phyloP scores from a whole-genome alignment of 2,329 filamentous ascomycete genomes.

The Monosporascus ibericus region DNA sequence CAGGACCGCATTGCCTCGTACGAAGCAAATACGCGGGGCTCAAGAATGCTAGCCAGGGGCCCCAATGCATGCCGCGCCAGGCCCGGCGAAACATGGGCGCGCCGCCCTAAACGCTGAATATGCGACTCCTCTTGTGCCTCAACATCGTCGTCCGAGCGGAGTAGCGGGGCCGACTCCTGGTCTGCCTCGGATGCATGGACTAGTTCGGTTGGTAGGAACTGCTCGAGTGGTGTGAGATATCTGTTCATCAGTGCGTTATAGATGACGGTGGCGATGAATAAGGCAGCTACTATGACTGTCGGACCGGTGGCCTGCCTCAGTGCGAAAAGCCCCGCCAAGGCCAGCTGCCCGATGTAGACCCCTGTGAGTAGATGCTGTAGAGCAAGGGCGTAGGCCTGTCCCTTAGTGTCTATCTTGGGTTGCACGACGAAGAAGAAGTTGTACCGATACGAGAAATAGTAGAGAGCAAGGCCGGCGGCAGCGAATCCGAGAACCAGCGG shows the following conservation, averaged over 20 bases:
- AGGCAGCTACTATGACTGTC: constrained; percentile 54
- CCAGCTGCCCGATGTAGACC: constrained; percentile 63
- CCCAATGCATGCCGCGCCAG: constrained; percentile 16
- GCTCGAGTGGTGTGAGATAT: constrained; percentile 24
- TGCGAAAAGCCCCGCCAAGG: constrained; percentile 64
- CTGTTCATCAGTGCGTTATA: constrained; percentile 46
- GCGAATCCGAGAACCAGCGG: constrained; percentile 68
- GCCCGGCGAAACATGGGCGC: constrained; percentile 10
- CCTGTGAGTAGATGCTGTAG: constrained; percentile 68
- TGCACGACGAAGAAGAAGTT: constrained; percentile 69
- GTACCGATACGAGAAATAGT: constrained; percentile 72
- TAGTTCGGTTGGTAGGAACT: constrained; percentile 20
- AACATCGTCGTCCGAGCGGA: constrained; percentile 21
- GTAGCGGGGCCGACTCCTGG: constrained; percentile 19
- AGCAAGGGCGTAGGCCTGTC: constrained; percentile 63
- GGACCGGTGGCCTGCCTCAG: constrained; percentile 53
- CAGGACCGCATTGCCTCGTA: constrained; percentile 20
- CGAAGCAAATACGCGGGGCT: constrained; percentile 20
- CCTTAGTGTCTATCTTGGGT: constrained; percentile 66
- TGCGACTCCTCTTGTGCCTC: constrained; percentile 9
- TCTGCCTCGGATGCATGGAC: constrained; percentile 7
- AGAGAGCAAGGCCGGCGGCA: constrained; percentile 59
- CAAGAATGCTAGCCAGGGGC: constrained; percentile 21
- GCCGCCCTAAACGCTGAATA: constrained; percentile 17
- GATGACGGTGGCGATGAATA: constrained; percentile 54